phyloP scores from a whole-genome alignment of 2,329 filamentous ascomycete genomes.

The Aspergillus sp. region DNA sequence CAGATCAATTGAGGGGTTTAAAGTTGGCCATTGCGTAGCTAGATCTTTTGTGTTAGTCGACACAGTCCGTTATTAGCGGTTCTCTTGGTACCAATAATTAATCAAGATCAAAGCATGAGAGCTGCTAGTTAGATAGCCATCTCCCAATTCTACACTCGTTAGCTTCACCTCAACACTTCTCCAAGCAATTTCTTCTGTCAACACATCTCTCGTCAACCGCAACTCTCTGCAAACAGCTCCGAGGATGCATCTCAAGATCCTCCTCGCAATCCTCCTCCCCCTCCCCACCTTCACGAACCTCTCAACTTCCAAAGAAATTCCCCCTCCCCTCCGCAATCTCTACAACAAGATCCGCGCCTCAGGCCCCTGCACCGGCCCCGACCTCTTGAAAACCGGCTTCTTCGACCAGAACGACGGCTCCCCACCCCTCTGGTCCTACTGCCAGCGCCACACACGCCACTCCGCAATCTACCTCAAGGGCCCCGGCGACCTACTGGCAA shows the following conservation, averaged over 20 bases:
- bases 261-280: not conserved
- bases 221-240: too few species aligned
- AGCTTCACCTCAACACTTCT: too few species aligned
- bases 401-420: constrained; percentile 19
- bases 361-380: constrained; percentile 12
- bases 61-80: not conserved
- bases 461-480: constrained; percentile 18
- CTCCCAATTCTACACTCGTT: too few species aligned
- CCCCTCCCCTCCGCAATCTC: constrained; percentile 20
- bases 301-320: constrained; percentile 15
- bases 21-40: too few species aligned
- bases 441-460: constrained; percentile 14
- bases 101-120: too few species aligned
- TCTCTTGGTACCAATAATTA: constrained; percentile 1
- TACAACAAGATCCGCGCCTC: constrained; percentile 20
- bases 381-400: constrained; percentile 18
- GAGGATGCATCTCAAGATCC: not conserved
- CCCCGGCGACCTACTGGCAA: not conserved
- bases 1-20: not conserved
- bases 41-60: too few species aligned
- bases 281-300: not conserved
- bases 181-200: too few species aligned
- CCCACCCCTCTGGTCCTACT: constrained; percentile 19
- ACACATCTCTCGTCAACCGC: too few species aligned
- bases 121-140: not conserved